Conservation (phyloP, 1,284 basidiomycete species). For the Agaricales sp. region DNA sequence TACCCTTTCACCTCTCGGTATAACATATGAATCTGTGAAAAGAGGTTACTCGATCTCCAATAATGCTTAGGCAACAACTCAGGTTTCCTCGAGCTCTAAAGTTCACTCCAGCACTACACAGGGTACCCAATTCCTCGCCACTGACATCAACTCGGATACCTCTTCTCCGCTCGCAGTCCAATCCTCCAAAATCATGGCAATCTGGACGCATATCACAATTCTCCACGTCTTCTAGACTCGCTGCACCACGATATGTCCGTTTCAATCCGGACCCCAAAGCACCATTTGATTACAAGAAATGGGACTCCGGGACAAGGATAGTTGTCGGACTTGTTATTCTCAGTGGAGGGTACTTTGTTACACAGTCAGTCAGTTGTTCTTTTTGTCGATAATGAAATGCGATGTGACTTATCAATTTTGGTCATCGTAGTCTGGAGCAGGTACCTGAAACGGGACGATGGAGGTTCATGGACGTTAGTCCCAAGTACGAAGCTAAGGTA, state of each 20-base stretch:
- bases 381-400: not conserved
- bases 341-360: conserved; percentile 43
- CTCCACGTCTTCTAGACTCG: not conserved
- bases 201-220: too few relatives aligned
- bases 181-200: too few relatives aligned
- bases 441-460: conserved; percentile 78
- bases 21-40: too few relatives aligned
- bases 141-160: too few relatives aligned
- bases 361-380: conserved; percentile 35
- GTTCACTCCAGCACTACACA: too few relatives aligned
- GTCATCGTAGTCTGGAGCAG: conserved; percentile 52
- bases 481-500: conserved; percentile 44
- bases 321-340: conserved; percentile 18
- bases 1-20: too few relatives aligned
- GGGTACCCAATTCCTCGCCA: too few relatives aligned
- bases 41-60: too few relatives aligned
- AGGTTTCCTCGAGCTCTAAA: too few relatives aligned
- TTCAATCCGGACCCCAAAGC: not conserved
- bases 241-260: not conserved
- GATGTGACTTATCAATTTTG: not conserved
- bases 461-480: conserved; percentile 74
- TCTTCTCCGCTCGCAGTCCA: too few relatives aligned
- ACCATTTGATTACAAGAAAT: not conserved
- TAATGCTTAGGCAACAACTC: too few relatives aligned
- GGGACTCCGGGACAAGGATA: not conserved